These are phyloP conservation scores for Coniferiporia sulphurascens DNA, from an alignment of 1,284 basidiomycete species.

Conservation along the genomic window DNA sequence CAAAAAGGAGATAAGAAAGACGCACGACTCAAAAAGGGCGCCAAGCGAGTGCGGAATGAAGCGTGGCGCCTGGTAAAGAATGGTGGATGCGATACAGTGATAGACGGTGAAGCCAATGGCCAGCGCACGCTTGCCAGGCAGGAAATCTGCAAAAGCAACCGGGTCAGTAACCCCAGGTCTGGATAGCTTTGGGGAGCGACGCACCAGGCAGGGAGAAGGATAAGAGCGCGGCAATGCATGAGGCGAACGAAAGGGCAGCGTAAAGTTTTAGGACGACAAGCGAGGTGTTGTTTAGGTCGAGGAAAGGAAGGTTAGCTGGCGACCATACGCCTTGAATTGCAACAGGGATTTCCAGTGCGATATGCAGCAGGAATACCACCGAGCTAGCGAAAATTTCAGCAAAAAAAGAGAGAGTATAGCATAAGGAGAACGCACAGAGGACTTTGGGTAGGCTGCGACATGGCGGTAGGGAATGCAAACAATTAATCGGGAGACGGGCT, in stretches of 20 bases:
- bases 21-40: slow-evolving; percentile 52
- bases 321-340: slow-evolving; percentile 70
- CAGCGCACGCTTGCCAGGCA: slow-evolving; percentile 79
- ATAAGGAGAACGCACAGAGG: slow-evolving; percentile 16
- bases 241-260: slow-evolving; percentile 50
- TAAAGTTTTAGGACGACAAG: slow-evolving; percentile 73
- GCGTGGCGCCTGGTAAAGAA: slow-evolving; percentile 71
- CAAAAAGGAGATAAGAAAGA: slow-evolving; percentile 19
- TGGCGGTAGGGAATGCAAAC: neutral
- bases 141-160: slow-evolving; percentile 48
- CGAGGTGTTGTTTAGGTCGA: slow-evolving; percentile 77
- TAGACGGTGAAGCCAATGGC: slow-evolving; percentile 74
- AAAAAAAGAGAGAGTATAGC: neutral
- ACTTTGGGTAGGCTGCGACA: slow-evolving; percentile 14
- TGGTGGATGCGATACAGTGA: slow-evolving; percentile 67
- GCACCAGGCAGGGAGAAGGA: slow-evolving; percentile 62
- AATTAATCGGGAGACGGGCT: too few relatives aligned
- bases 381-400: slow-evolving; percentile 37
- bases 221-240: slow-evolving; percentile 55
- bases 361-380: slow-evolving; percentile 67
- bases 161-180: neutral
- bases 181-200: slow-evolving; percentile 20
- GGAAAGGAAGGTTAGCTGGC: slow-evolving; percentile 59
- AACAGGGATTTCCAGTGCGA: slow-evolving; percentile 71
- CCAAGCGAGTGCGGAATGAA: slow-evolving; percentile 76